Percentiles rank a stretch among this genome's conserved stretches.
phyloP scores from a whole-genome alignment of 2,329 filamentous ascomycete genomes.

The Furcasterigmium furcatum region DNA sequence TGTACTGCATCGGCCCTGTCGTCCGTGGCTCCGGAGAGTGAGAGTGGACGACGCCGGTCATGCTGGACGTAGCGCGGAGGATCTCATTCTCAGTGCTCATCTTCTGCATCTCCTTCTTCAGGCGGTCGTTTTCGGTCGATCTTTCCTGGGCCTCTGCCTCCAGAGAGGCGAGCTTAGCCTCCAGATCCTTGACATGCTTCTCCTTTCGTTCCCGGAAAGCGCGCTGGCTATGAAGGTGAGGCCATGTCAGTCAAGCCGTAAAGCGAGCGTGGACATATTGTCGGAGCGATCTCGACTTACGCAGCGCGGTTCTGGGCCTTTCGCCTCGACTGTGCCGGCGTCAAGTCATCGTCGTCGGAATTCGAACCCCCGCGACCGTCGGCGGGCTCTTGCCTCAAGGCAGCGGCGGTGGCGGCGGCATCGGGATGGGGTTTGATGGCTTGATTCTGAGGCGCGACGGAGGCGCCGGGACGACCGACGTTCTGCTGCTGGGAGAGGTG shows the following conservation, averaged over 20 bases:
- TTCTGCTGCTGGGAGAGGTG: conserved; percentile 15
- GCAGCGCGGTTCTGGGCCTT: conserved; percentile 61
- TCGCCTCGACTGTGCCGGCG: conserved; percentile 54
- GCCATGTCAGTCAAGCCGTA: neutral
- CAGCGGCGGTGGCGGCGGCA: conserved; percentile 15
- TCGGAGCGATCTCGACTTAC: conserved; percentile 37
- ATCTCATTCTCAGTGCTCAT: conserved; percentile 91
- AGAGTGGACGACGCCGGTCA: conserved; percentile 29
- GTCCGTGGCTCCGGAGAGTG: conserved; percentile 45
- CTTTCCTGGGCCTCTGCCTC: conserved; percentile 71
- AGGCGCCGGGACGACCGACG: conserved; percentile 18
- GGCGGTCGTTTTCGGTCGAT: conserved; percentile 78
- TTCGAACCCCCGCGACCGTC: conserved; percentile 41
- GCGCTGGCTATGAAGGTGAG: conserved; percentile 68
- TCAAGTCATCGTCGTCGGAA: conserved; percentile 54
- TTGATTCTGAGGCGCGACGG: conserved; percentile 12
- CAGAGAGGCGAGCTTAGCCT: conserved; percentile 76
- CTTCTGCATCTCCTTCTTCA: conserved; percentile 81
- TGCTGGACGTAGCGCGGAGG: conserved; percentile 70
- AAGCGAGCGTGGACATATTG: too few relatives aligned
- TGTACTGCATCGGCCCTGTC: conserved; percentile 68
- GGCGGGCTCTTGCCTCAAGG: conserved; percentile 34
- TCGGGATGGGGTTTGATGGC: conserved; percentile 13
- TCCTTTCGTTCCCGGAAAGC: conserved; percentile 97
- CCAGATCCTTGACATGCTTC: conserved; percentile 87